Evolutionary conservation across 306 rosid genomes (phyloP), one percentile per base, ranked within the genome.

Genomic region (Vigna unguiculata): DNA sequence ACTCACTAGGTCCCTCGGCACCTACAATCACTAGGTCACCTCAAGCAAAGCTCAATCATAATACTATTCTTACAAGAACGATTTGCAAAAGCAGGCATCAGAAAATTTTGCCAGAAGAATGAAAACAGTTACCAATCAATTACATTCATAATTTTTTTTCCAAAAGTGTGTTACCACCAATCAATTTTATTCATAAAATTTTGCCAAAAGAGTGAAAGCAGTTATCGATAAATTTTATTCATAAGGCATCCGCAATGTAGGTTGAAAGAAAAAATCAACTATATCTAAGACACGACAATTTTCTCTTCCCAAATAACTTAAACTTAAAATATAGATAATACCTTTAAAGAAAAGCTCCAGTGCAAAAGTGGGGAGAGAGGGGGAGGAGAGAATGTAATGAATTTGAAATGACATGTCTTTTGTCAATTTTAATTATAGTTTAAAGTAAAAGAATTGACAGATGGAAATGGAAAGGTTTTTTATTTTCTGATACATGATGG

Each of bases 21-120:
- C 32, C 21, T 51, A 59, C 22, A 45, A 34, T 46, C 22, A 20
- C 48, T 45, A 57, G 16, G 25, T 55, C 55, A 67, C 30, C 2
- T 64, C 61, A 74, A 80, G 80, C 49, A 80, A 72, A 19, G 47
- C 49, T 51, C 49, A 25, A 25, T 34, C 24, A 36, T 2, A 12
- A 20, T 16, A 3, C 12, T n/a, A 46, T 19, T 16, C 21, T 51
- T 32, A 67, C 13, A 24, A 15, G 11, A 53, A 40, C 47, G 47
- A 66, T 22, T 38, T 3, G 30, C 24, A 46, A 34, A n/a, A 77
- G 60, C 32, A 47, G 7, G 65, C 47, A 60, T 49, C 21, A 70
- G 32, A 62, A 36, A n/a, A 9, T 16, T 64, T 38, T 5, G 5
- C 68, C 74, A 41, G 9, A 36, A 36, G 41, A 36, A 9, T 36